These are phyloP conservation scores for Trichoderma sp. DNA, from an alignment of 2,329 filamentous ascomycete genomes.

Conservation along the genomic window DNA sequence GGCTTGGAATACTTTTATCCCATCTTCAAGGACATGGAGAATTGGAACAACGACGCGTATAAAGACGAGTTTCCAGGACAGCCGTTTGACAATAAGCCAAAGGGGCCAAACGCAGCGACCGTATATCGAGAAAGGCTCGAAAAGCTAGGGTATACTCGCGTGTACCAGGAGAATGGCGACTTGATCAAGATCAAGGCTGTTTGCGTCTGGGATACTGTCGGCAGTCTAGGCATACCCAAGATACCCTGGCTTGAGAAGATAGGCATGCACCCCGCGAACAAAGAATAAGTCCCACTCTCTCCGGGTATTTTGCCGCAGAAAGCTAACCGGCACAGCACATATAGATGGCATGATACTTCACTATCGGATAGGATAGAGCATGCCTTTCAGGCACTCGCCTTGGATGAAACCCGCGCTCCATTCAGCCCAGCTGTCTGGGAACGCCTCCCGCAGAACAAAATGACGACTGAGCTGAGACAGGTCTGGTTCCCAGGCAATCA, in stretches of 20 bases:
- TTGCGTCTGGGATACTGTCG: conserved; percentile 52
- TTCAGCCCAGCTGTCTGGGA: conserved; percentile 61
- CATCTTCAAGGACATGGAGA: conserved; percentile 59
- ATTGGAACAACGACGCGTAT: conserved; percentile 51
- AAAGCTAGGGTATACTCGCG: conserved; percentile 47
- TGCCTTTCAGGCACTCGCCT: conserved; percentile 60
- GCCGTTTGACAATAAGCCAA: conserved; percentile 54
- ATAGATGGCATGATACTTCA: conserved; percentile 56
- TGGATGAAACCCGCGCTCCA: conserved; percentile 57
- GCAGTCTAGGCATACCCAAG: conserved; percentile 49
- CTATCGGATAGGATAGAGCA: conserved; percentile 56
- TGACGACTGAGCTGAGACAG: conserved; percentile 49
- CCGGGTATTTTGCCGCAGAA: background rate
- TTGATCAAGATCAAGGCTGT: conserved; percentile 49
- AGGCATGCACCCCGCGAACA: conserved; percentile 48
- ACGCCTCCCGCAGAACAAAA: conserved; percentile 41
- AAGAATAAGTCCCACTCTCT: conserved; percentile 47
- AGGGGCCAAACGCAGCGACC: conserved; percentile 44
- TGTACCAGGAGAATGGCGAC: conserved; percentile 43
- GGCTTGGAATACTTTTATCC: conserved; percentile 58
- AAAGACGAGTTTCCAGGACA: conserved; percentile 49
- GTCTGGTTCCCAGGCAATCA: conserved; percentile 73
- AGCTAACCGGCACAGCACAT: conserved; percentile 43
- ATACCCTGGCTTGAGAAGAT: conserved; percentile 49
- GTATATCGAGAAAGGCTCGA: conserved; percentile 49